phyloP scores from a whole-genome alignment of 2,329 filamentous ascomycete species.

The Bisporella sp. region DNA sequence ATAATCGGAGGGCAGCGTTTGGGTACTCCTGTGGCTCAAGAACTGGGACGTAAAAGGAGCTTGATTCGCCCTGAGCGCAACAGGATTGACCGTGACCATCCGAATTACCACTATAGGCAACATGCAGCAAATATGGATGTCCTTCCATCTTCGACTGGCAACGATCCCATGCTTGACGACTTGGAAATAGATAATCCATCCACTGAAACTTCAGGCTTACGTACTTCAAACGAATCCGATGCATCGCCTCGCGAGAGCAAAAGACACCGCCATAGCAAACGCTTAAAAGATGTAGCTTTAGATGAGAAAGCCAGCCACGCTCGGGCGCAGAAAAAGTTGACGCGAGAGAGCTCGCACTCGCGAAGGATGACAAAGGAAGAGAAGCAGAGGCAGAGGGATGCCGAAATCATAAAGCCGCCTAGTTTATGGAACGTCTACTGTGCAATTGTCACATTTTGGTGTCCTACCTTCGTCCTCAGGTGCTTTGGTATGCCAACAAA shows the following conservation, averaged over 20 bases:
- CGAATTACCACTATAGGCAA: constrained; percentile 92
- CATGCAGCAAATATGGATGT: constrained; percentile 91
- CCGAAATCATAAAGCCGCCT: constrained; percentile 64
- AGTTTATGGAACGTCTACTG: constrained; percentile 96
- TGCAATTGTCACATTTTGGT: constrained; percentile 90
- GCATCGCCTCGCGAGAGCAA: constrained; percentile 13
- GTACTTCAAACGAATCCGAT: constrained; percentile 24
- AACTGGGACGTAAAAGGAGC: constrained; percentile 68
- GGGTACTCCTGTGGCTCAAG: constrained; percentile 24
- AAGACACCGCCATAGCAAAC: constrained; percentile 1
- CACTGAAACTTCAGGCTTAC: constrained; percentile 24
- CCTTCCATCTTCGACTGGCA: constrained; percentile 83
- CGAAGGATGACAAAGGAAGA: constrained; percentile 60
- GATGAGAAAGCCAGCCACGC: constrained; percentile 18
- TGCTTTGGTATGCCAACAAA: constrained; percentile 83
- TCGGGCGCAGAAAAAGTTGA: constrained; percentile 17
- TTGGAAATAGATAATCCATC: constrained; percentile 44
- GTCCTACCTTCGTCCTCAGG: constrained; percentile 72
- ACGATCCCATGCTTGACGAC: constrained; percentile 81
- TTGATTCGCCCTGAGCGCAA: constrained; percentile 84
- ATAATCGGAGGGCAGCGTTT: constrained; percentile 21
- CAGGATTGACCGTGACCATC: constrained; percentile 77
- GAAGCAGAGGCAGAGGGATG: constrained; percentile 48
- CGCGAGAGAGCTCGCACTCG: constrained; percentile 18
- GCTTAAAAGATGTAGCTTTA: constrained; percentile 7